These are phyloP conservation scores for Tetragonia tetragonoides DNA, from an alignment of 148 eudicot species.

Conservation along the genomic window DNA sequence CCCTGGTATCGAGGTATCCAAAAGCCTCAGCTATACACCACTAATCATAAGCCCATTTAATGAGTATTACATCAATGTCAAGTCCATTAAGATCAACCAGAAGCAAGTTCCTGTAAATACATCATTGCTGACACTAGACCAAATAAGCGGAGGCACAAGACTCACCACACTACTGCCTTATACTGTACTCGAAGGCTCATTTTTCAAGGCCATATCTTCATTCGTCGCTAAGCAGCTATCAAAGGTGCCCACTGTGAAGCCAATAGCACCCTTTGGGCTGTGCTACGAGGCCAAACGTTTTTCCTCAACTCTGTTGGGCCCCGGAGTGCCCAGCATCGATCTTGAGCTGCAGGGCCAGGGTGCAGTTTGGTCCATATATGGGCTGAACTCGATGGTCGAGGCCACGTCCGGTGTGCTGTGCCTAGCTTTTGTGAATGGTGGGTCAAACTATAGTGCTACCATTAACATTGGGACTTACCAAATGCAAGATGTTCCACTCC, in stretches of 20 bases:
- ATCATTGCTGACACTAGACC: constrained; percentile 28
- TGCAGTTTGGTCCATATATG: constrained; percentile 42
- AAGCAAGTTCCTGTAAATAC: constrained; percentile 36
- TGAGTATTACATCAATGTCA: constrained; percentile 45
- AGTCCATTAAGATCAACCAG: constrained; percentile 37
- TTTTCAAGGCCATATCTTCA: constrained; percentile 34
- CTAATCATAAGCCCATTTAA: constrained; percentile 41
- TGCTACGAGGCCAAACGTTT: constrained; percentile 42
- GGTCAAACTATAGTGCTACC: constrained; percentile 34
- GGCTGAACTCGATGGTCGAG: constrained; percentile 32
- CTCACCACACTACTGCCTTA: constrained; percentile 37
- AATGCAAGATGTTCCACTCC: constrained; percentile 40
- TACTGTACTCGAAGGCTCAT: constrained; percentile 34
- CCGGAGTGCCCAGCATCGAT: constrained; percentile 47
- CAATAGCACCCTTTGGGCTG: constrained; percentile 45
- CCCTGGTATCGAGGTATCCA: constrained; percentile 31
- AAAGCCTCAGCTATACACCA: constrained; percentile 38
- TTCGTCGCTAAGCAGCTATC: constrained; percentile 26
- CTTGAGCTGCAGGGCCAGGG: constrained; percentile 37
- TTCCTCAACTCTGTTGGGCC: constrained; percentile 26
- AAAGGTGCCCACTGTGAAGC: constrained; percentile 23
- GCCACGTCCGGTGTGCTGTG: background rate
- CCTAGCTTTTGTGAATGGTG: constrained; percentile 39
- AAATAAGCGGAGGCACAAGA: constrained; percentile 33
- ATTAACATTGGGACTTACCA: constrained; percentile 51